A percentile compares a stretch with the other conserved stretches of the same genome.
phyloP scores from a whole-genome alignment of 2,329 filamentous ascomycete species.

The Pseudopithomyces maydicus region DNA sequence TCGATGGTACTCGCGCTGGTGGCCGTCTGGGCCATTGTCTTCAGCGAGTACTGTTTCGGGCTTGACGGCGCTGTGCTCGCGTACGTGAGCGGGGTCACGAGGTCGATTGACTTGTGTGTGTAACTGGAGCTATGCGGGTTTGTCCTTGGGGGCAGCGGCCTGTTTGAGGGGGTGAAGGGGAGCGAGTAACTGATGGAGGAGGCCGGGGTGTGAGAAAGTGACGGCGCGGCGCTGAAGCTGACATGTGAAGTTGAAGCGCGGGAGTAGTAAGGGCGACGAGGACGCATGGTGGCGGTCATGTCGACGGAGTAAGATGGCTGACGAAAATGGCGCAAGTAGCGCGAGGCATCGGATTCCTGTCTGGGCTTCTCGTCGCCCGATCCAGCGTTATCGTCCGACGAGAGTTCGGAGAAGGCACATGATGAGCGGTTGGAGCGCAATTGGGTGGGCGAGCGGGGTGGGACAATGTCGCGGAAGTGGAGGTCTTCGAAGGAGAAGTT shows the following conservation, averaged over 20 bases:
- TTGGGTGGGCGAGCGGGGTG: conserved; percentile 53
- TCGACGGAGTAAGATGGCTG: conserved; percentile 30
- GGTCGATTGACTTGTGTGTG: conserved; percentile 49
- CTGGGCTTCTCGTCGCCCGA: conserved; percentile 31
- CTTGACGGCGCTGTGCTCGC: conserved; percentile 36
- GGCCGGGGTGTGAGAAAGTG: conserved; percentile 53
- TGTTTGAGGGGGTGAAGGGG: conserved; percentile 45
- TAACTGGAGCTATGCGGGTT: conserved; percentile 47
- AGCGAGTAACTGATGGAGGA: conserved; percentile 53
- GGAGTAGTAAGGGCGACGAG: conserved; percentile 40
- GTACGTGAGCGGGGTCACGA: conserved; percentile 48
- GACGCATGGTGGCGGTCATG: conserved; percentile 22
- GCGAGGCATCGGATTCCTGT: conserved; percentile 46
- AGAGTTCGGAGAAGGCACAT: conserved; percentile 50
- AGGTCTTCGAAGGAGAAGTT: conserved; percentile 47
- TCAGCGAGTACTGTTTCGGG: conserved; percentile 40
- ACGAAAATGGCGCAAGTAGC: conserved; percentile 50
- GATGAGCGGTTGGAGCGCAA: conserved; percentile 45
- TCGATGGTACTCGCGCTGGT: conserved; percentile 42
- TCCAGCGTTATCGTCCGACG: conserved; percentile 40
- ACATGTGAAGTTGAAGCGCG: conserved; percentile 42
- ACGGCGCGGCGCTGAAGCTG: conserved; percentile 48
- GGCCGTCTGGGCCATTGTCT: conserved; percentile 36
- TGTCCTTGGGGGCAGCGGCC: conserved; percentile 47
- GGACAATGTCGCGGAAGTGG: conserved; percentile 51